These are phyloP conservation scores for Dothideomycetidae sp. DNA, from an alignment of 2,329 filamentous ascomycete species.

Conservation along the genomic window DNA sequence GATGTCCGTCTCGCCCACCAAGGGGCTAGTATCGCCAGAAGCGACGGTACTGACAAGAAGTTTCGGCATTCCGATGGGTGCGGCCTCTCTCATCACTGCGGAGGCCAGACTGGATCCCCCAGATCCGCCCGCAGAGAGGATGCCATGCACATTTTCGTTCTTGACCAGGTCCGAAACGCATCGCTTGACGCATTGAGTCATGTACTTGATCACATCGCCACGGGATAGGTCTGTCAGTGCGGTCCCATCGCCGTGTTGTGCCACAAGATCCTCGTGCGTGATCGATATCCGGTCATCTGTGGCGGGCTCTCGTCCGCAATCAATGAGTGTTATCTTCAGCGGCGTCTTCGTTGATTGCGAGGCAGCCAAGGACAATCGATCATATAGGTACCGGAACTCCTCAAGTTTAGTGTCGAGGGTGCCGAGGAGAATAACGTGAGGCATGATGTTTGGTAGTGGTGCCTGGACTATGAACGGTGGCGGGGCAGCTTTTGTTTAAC, in stretches of 20 bases:
- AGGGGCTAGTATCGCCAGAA: constrained; percentile 48
- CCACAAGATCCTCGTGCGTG: constrained; percentile 30
- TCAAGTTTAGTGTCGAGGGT: constrained; percentile 52
- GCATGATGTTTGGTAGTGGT: too few relatives aligned
- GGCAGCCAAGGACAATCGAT: constrained; percentile 28
- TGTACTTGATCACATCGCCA: constrained; percentile 42
- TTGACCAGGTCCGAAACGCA: constrained; percentile 35
- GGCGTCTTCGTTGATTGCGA: constrained; percentile 9
- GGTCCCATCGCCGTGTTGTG: constrained; percentile 18
- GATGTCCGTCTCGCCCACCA: constrained; percentile 56
- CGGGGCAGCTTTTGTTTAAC: too few relatives aligned
- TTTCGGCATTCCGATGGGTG: constrained; percentile 55
- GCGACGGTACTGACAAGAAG: constrained; percentile 57
- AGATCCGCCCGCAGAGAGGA: constrained; percentile 48
- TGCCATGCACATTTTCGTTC: constrained; percentile 39
- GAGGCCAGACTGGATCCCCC: constrained; percentile 48
- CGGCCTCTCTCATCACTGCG: constrained; percentile 43
- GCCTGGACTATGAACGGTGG: too few relatives aligned
- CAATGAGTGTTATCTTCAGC: constrained; percentile 35
- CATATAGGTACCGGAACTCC: constrained; percentile 42
- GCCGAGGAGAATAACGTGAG: constrained; percentile 40
- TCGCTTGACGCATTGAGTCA: constrained; percentile 35
- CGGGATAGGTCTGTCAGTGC: constrained; percentile 31
- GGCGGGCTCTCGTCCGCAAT: constrained; percentile 38
- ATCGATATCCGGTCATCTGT: constrained; percentile 35